phyloP scores from a whole-genome alignment of 73 alveolate species.

The Paramecium caudatum region DNA sequence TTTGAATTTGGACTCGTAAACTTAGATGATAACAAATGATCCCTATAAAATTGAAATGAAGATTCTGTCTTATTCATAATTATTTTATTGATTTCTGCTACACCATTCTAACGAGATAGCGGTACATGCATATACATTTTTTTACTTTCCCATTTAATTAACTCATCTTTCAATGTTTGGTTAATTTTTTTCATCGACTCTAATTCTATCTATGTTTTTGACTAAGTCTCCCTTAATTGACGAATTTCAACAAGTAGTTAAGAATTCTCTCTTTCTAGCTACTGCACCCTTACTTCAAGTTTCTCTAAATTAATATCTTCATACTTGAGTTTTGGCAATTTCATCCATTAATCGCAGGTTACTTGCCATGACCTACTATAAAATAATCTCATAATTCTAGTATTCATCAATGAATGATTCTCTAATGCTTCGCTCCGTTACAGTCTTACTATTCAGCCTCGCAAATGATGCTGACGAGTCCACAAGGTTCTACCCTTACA shows the following conservation, averaged over 20 bases:
- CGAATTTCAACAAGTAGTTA: neutral
- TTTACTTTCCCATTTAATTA: neutral
- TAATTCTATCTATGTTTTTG: neutral
- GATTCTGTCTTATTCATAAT: neutral
- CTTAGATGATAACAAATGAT: neutral
- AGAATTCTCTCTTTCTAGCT: neutral
- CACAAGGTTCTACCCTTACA: neutral
- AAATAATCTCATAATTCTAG: neutral
- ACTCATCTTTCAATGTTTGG: neutral
- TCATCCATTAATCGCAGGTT: conserved; percentile 9
- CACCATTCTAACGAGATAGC: neutral
- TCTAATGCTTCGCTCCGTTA: neutral
- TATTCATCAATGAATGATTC: conserved; percentile 4
- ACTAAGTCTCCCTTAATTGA: neutral
- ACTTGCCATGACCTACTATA: conserved; percentile 25
- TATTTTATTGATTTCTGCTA: neutral
- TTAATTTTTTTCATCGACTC: neutral
- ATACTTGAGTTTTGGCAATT: conserved; percentile 36
- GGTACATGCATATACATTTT: neutral
- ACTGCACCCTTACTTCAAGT: conserved; percentile 13
- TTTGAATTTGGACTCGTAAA: neutral
- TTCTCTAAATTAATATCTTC: neutral
- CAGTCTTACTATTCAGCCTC: conserved; percentile 7
- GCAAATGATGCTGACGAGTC: conserved; percentile 4
- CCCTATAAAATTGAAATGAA: neutral